Conservation (phyloP, 768 basidiomycete genomes). For the Nidula microcarpa region DNA sequence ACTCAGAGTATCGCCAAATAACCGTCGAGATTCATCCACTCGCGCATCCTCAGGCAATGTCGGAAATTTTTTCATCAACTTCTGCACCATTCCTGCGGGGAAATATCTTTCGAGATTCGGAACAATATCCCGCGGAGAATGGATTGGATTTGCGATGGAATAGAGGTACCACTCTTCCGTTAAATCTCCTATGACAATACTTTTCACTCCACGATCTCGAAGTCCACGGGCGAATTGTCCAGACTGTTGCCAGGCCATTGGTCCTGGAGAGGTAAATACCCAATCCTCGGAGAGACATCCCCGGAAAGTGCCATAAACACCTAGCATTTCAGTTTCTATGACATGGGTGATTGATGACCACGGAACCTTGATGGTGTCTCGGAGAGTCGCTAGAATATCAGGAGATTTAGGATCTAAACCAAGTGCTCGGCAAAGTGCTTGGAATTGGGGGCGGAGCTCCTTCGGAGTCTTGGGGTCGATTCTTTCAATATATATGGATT, state of each 20-base stretch:
- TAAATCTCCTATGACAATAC: slow-evolving; percentile 65
- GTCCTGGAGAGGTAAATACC: slow-evolving; percentile 48
- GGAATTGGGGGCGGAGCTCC: slow-evolving; percentile 60
- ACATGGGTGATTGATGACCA: slow-evolving; percentile 47
- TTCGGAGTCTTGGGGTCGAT: slow-evolving; percentile 55
- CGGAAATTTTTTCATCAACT: slow-evolving; percentile 42
- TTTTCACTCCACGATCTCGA: slow-evolving; percentile 52
- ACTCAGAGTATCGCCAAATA: slow-evolving; percentile 60
- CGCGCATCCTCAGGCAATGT: slow-evolving; percentile 34
- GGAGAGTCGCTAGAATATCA: slow-evolving; percentile 46
- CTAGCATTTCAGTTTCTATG: slow-evolving; percentile 57
- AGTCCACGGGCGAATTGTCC: slow-evolving; percentile 57
- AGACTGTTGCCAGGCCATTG: slow-evolving; percentile 66
- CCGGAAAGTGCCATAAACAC: slow-evolving; percentile 63
- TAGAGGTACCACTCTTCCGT: slow-evolving; percentile 79
- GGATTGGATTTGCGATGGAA: slow-evolving; percentile 62
- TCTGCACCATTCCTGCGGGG: slow-evolving; percentile 39
- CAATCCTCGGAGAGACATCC: slow-evolving; percentile 61
- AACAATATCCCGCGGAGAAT: slow-evolving; percentile 43
- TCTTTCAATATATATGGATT: slow-evolving; percentile 17
- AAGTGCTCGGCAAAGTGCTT: slow-evolving; percentile 56
- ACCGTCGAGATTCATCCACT: slow-evolving; percentile 35
- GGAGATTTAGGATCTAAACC: slow-evolving; percentile 49
- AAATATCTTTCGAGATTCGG: slow-evolving; percentile 63
- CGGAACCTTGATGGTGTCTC: slow-evolving; percentile 44